Evolutionary conservation across 2,329 filamentous ascomycete species (phyloP), one percentile per base, ranked within the genome.

Genomic region (Fonsecaea multimorphosa): DNA sequence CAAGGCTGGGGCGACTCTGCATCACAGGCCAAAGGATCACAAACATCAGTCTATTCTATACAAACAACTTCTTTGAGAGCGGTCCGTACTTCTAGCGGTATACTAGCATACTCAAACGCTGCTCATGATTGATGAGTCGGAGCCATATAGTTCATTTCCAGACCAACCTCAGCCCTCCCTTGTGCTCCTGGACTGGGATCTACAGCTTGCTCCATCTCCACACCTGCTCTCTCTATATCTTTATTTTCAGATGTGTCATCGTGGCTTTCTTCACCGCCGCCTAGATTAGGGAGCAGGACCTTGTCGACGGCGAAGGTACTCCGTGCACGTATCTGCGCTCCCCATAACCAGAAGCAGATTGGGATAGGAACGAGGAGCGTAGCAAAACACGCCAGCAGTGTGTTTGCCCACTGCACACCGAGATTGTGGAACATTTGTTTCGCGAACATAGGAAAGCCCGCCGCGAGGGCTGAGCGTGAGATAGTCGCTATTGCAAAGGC

Each of bases 401-500:
- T 76, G 1, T 73, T 73, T 1, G 76, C 78, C 77, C 77, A 79
- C 58, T 75, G 71, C 34, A 75, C 72, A 7, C 73, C 74, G 31
- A 79, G 60, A 6, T 71, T 72, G 36, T 76, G 64, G 51, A 77
- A 79, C 76, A 78, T 76, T 64, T 74, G 72, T 2, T 71, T 73
- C 3, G 76, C 76, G 44, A 76, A 76, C 49, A 77, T 40, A 16
- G 55, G 54, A 36, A 40, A 61, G 16, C 24, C 29, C 14, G 63
- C 46, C 11, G 31, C 34, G 29, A 56, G 16, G 16, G 36, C 7
- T 11, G 76, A 78, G 24, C 81, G 77, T 34, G 82, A 72, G 67
- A 83, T 77, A 0, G 80, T 82, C 61, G 83, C 82, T 24, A 80
- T 80, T 6, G 80, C 78, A 32, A 82, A 78, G 8, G 81, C 81